These are phyloP conservation scores for Cladophialophora immunda DNA, from an alignment of 2,329 filamentous ascomycete species.

Conservation along the genomic window DNA sequence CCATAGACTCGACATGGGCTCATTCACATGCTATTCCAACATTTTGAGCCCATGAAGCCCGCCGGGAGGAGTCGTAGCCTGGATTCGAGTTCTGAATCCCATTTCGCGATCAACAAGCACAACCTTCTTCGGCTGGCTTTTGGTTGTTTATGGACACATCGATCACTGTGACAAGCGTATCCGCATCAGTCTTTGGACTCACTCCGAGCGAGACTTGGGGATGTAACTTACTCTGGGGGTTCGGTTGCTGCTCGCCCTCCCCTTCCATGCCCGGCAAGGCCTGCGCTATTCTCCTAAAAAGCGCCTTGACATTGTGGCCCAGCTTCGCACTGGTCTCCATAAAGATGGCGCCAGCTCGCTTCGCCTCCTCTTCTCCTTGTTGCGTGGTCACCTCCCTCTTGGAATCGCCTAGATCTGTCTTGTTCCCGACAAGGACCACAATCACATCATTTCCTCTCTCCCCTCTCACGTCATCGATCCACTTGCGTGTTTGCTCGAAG, in stretches of 20 bases:
- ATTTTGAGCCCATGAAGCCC: neutral
- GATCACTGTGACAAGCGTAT: slow-evolving; percentile 35
- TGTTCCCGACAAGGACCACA: slow-evolving; percentile 97
- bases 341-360: slow-evolving; percentile 98
- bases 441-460: slow-evolving; percentile 99
- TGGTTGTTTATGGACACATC: slow-evolving; percentile 42
- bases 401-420: slow-evolving; percentile 92
- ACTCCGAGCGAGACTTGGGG: neutral
- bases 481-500: slow-evolving; percentile 98
- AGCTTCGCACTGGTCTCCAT: slow-evolving; percentile 98
- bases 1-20: slow-evolving; percentile 1
- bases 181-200: neutral
- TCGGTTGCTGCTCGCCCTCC: slow-evolving; percentile 66
- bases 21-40: slow-evolving; percentile 14
- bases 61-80: neutral
- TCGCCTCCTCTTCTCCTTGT: slow-evolving; percentile 97
- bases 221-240: slow-evolving; percentile 37
- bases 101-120: slow-evolving; percentile 35
- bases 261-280: slow-evolving; percentile 98
- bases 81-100: neutral
- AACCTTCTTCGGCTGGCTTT: slow-evolving; percentile 39
- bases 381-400: slow-evolving; percentile 96
- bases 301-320: slow-evolving; percentile 95
- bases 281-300: slow-evolving; percentile 98
- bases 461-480: slow-evolving; percentile 97